These are phyloP conservation scores for Eimeria acervulina DNA, from an alignment of 169 alveolate genomes.

Conservation along the genomic window DNA sequence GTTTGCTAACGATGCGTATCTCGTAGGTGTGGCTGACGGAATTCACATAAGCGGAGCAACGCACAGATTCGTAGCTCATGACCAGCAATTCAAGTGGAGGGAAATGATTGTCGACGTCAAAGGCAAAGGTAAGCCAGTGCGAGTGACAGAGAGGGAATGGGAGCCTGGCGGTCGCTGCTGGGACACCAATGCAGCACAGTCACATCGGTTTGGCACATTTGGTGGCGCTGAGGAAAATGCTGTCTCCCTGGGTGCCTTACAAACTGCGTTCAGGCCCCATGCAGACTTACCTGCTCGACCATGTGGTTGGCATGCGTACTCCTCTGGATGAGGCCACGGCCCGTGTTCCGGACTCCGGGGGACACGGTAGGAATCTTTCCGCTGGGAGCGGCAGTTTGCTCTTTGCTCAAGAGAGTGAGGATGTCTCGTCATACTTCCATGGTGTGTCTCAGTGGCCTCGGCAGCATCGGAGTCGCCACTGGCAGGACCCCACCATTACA, in stretches of 20 bases:
- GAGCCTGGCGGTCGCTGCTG: neutral
- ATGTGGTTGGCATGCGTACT: slow-evolving; percentile 74
- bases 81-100: slow-evolving; percentile 88
- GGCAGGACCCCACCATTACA: slow-evolving; percentile 36
- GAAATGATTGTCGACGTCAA: slow-evolving; percentile 89
- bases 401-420: slow-evolving; percentile 53
- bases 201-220: neutral
- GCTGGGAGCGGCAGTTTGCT: slow-evolving; percentile 43
- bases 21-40: slow-evolving; percentile 89
- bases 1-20: neutral
- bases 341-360: slow-evolving; percentile 61
- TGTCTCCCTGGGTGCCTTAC: neutral
- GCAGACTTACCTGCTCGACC: slow-evolving; percentile 74
- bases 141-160: neutral
- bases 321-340: slow-evolving; percentile 44
- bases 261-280: slow-evolving; percentile 30
- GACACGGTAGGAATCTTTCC: slow-evolving; percentile 30
- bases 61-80: slow-evolving; percentile 85
- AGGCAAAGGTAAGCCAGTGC: slow-evolving; percentile 90
- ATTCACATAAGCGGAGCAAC: slow-evolving; percentile 79
- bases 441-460: slow-evolving; percentile 73
- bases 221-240: neutral
- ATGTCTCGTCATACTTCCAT: slow-evolving; percentile 26
- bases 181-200: neutral
- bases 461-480: slow-evolving; percentile 49